Evolutionary conservation across 1,284 basidiomycete genomes (phyloP).

Genomic region (Heliocybe sulcata): DNA sequence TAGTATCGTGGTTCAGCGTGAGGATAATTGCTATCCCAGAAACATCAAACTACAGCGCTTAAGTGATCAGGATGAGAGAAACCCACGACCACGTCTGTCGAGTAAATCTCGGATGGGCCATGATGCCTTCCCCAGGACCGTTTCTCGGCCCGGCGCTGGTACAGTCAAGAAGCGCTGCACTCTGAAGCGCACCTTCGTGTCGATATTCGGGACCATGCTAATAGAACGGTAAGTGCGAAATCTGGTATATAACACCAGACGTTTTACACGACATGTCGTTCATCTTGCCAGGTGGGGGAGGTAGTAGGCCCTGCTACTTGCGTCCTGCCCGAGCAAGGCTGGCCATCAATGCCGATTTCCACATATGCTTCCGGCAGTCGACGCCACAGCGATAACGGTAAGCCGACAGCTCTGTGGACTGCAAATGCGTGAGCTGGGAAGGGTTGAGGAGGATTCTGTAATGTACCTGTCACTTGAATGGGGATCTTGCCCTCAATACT

Average conservation of each 20-base stretch:
- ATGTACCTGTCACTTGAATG: too few relatives aligned
- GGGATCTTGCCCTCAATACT: too few relatives aligned
- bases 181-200: neutral
- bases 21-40: neutral
- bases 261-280: neutral
- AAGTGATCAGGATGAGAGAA: neutral
- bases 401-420: neutral
- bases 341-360: neutral
- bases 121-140: neutral
- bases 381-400: neutral
- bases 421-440: neutral
- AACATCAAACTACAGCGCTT: neutral
- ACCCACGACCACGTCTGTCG: neutral
- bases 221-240: neutral
- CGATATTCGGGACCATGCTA: neutral
- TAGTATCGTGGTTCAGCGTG: neutral
- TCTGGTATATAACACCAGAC: neutral
- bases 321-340: neutral
- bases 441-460: too few relatives aligned
- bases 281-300: neutral
- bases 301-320: neutral
- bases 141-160: neutral
- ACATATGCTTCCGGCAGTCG: neutral
- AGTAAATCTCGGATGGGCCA: neutral
- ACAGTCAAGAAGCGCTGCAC: neutral